Conservation (phyloP, 768 basidiomycete species). For the Candolleomyces aberdarensis region DNA sequence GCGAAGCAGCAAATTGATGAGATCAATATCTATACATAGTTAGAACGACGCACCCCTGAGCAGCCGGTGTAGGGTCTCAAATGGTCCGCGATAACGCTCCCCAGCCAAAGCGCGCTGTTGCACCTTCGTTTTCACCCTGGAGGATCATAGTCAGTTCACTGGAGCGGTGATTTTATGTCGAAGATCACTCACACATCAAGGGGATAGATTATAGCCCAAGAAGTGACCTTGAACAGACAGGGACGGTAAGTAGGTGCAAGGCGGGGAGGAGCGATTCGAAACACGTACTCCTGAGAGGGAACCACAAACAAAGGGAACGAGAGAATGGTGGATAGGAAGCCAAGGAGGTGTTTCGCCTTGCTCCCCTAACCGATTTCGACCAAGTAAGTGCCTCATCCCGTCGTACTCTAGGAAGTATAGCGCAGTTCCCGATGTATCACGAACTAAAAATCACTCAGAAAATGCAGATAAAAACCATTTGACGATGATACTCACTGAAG, state of each 20-base stretch:
- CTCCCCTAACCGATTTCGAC: constrained; percentile 72
- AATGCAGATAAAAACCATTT: neutral
- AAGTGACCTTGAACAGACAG: constrained; percentile 49
- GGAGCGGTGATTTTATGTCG: neutral
- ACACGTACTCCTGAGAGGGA: constrained; percentile 76
- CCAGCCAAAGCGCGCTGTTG: constrained; percentile 90
- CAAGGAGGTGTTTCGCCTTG: constrained; percentile 82
- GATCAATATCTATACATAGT: neutral
- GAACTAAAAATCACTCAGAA: constrained; percentile 45
- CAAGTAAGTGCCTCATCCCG: constrained; percentile 82
- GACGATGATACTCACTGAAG: constrained; percentile 50
- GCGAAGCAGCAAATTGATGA: neutral
- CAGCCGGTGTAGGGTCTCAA: constrained; percentile 73
- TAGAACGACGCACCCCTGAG: constrained; percentile 58
- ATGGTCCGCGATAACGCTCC: constrained; percentile 63
- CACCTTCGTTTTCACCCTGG: constrained; percentile 90
- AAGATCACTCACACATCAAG: constrained; percentile 73
- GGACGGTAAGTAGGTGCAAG: constrained; percentile 21
- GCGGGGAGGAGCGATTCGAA: constrained; percentile 31
- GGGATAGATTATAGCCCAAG: constrained; percentile 91
- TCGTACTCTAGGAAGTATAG: constrained; percentile 96
- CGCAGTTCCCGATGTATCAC: constrained; percentile 86
- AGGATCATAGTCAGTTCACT: constrained; percentile 10
- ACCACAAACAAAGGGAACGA: constrained; percentile 90
- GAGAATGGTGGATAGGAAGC: constrained; percentile 74